These are phyloP conservation scores for Paecilomyces fulvus DNA, from an alignment of 2,329 filamentous ascomycete species.

Conservation along the genomic window DNA sequence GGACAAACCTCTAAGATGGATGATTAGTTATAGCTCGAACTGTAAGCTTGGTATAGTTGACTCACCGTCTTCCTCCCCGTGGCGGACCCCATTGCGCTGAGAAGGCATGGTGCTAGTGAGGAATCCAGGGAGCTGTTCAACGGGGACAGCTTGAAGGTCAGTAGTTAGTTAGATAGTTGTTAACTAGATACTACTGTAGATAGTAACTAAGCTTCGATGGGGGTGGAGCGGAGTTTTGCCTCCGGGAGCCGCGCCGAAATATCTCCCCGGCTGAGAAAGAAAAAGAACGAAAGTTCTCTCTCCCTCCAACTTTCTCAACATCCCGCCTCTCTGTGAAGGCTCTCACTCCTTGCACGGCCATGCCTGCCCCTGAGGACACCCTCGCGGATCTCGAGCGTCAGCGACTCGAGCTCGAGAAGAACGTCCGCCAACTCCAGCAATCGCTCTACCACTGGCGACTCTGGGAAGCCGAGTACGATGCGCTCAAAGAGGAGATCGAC, in stretches of 20 bases:
- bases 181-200: too few species aligned
- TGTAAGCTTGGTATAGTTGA: background rate
- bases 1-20: slow-evolving; percentile 77
- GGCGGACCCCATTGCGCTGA: slow-evolving; percentile 22
- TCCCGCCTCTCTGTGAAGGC: background rate
- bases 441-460: slow-evolving; percentile 80
- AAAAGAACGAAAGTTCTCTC: slow-evolving; percentile 2
- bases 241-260: background rate
- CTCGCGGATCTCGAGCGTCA: slow-evolving; percentile 67
- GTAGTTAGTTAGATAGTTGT: too few species aligned
- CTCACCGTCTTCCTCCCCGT: slow-evolving; percentile 36
- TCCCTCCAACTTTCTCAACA: slow-evolving; percentile 2
- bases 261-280: background rate
- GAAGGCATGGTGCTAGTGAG: slow-evolving; percentile 19
- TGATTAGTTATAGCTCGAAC: background rate
- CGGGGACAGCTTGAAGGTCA: background rate
- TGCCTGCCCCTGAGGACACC: slow-evolving; percentile 35
- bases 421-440: slow-evolving; percentile 62
- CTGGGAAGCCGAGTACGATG: slow-evolving; percentile 87
- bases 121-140: slow-evolving; percentile 4
- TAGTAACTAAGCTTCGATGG: background rate
- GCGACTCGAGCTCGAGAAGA: slow-evolving; percentile 65
- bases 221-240: background rate
- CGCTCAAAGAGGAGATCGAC: slow-evolving; percentile 72
- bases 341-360: slow-evolving; percentile 1